Evolutionary conservation across 257 asterid genomes (phyloP).

Genomic region (Scutellaria galericulata): DNA sequence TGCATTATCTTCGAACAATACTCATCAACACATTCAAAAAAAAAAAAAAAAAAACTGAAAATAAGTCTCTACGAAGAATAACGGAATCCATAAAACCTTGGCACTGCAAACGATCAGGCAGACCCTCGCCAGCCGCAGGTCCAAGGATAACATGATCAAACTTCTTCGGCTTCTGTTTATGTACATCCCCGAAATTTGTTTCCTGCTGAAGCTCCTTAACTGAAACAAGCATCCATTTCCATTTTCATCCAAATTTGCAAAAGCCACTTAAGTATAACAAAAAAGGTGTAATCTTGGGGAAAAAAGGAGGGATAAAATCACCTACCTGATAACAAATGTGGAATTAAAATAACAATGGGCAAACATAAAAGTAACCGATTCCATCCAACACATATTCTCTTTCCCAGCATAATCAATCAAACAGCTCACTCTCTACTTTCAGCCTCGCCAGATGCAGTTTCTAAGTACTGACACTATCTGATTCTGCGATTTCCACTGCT

Average conservation of each 20-base stretch:
- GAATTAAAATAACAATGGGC: conserved; percentile 57
- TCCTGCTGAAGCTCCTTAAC: conserved; percentile 67
- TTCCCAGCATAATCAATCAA: conserved; percentile 45
- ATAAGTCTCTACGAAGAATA: not conserved
- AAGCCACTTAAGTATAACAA: not conserved
- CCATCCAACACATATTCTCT: conserved; percentile 75
- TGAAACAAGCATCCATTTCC: conserved; percentile 40
- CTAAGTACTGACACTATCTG: conserved; percentile 16
- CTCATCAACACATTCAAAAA: not conserved
- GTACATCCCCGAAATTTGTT: conserved; percentile 39
- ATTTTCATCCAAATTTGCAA: conserved; percentile 1
- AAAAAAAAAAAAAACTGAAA: conserved; percentile 13
- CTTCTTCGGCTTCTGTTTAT: conserved; percentile 53
- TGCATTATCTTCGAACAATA: not conserved
- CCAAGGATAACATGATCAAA: conserved; percentile 75
- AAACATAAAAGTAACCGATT: conserved; percentile 63
- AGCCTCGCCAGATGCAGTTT: conserved; percentile 12
- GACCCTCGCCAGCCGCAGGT: conserved; percentile 86
- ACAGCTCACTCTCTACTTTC: conserved; percentile 19
- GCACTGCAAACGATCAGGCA: conserved; percentile 84
- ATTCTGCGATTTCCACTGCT: conserved; percentile 29
- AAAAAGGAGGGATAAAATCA: not conserved
- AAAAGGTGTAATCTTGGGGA: not conserved
- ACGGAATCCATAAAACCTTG: conserved; percentile 48
- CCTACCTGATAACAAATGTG: conserved; percentile 68